These are phyloP conservation scores for Wickerhamiella galacta DNA, from an alignment of 805 yeast genomes.

Conservation along the genomic window DNA sequence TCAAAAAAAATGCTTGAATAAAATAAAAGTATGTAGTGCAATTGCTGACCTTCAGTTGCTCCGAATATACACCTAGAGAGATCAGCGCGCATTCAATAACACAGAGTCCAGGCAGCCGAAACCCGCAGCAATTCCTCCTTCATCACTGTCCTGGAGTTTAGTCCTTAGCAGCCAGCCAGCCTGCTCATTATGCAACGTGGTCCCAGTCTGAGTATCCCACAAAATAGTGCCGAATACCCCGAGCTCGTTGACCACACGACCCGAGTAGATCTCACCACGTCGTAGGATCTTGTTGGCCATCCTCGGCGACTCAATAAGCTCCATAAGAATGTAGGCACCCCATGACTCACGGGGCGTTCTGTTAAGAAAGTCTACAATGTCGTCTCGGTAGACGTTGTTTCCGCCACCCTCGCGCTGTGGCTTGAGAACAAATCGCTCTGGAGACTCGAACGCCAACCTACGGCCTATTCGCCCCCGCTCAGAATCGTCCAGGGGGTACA, in stretches of 20 bases:
- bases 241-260: constrained; percentile 72
- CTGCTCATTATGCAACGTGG: constrained; percentile 41
- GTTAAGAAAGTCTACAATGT: constrained; percentile 60
- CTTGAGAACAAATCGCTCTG: constrained; percentile 66
- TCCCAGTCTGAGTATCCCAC: constrained; percentile 48
- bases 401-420: constrained; percentile 99
- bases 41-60: no score
- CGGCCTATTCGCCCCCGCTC: constrained; percentile 43
- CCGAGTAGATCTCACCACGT: constrained; percentile 43
- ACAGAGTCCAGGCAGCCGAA: constrained; percentile 81
- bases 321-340: constrained; percentile 90
- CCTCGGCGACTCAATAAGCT: constrained; percentile 65
- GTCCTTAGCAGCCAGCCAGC: constrained; percentile 83
- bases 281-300: constrained; percentile 54
- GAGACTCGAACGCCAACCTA: constrained; percentile 45
- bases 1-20: no score
- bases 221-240: constrained; percentile 79
- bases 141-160: constrained; percentile 72
- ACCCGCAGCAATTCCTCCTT: constrained; percentile 99
- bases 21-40: background rate
- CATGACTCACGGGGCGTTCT: constrained; percentile 50
- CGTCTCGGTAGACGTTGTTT: constrained; percentile 73
- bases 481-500: constrained; percentile 70
- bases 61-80: no score
- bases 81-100: constrained; percentile 12